Conservation (phyloP, 1,139 yeast species). For the Candida pseudoviswanathii region DNA sequence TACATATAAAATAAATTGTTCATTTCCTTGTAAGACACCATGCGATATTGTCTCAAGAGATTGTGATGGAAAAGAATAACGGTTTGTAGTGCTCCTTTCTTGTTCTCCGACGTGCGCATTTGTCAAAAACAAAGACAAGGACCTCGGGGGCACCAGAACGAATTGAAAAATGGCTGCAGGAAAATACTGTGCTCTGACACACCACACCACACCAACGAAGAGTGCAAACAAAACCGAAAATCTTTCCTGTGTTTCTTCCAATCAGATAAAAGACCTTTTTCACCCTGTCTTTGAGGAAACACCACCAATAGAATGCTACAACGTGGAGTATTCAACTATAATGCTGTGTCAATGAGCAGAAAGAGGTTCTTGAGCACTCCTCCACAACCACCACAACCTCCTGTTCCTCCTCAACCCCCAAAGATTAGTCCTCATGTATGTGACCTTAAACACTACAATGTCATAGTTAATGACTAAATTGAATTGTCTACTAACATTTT, state of each 20-base stretch:
- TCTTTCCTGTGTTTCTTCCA: no score
- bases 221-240: not conserved
- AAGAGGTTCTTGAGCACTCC: slow-evolving; percentile 1
- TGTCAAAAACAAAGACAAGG: not conserved
- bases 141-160: not conserved
- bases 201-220: not conserved
- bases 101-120: not conserved
- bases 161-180: no score
- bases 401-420: not conserved
- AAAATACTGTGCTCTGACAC: not conserved
- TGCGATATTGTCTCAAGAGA: no score
- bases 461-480: not conserved
- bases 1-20: no score
- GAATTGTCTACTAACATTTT: slow-evolving; percentile 1
- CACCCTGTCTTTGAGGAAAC: not conserved
- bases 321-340: not conserved
- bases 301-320: not conserved
- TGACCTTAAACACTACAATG: slow-evolving; percentile 2
- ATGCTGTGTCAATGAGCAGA: not conserved
- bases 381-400: not conserved
- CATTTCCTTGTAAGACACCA: no score
- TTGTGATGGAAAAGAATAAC: not conserved
- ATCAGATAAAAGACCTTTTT: not conserved
- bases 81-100: not conserved
- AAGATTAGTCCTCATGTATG: slow-evolving; percentile 20